Percentiles rank a stretch among this genome's conserved stretches.
Evolutionary conservation across 2,329 filamentous ascomycete species (phyloP).

Genomic region (Monosporascus cannonballus): DNA sequence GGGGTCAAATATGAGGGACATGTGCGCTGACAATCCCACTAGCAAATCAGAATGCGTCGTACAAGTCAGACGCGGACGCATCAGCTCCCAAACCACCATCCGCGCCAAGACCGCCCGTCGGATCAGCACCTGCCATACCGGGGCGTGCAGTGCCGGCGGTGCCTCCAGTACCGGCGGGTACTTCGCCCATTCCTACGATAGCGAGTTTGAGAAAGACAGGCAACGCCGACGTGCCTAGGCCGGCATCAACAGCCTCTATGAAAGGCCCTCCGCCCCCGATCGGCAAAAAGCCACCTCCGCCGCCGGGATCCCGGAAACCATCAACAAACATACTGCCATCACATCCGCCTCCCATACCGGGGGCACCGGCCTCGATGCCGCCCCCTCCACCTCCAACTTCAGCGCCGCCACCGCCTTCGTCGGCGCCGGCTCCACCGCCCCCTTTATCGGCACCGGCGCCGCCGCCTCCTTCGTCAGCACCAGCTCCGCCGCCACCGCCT

Average conservation of each 20-base stretch:
- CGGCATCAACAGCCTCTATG: conserved; percentile 51
- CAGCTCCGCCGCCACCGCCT: conserved; percentile 29
- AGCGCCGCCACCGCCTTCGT: conserved; percentile 39
- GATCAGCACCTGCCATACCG: conserved; percentile 51
- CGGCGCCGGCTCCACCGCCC: conserved; percentile 30
- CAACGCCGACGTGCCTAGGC: conserved; percentile 43
- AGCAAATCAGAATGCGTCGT: conserved; percentile 65
- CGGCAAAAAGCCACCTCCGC: conserved; percentile 67
- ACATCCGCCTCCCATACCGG: conserved; percentile 25
- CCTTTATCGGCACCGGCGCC: conserved; percentile 28
- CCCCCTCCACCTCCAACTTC: conserved; percentile 35
- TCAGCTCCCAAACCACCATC: conserved; percentile 49
- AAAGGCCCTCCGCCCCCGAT: conserved; percentile 71
- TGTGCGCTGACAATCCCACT: conserved; percentile 13
- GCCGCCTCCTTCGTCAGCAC: conserved; percentile 29
- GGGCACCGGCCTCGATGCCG: conserved; percentile 29
- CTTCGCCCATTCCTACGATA: conserved; percentile 47
- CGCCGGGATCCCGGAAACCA: conserved; percentile 55
- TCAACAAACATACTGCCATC: conserved; percentile 26
- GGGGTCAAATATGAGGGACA: conserved; percentile 1
- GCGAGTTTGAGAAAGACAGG: conserved; percentile 55
- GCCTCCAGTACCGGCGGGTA: conserved; percentile 39
- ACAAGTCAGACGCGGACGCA: conserved; percentile 72
- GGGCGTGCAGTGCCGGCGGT: conserved; percentile 37
- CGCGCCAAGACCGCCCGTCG: conserved; percentile 51